Base-by-base conservation (phyloP, 208 protist genomes). In the Angomonas ambiguus region DNA sequence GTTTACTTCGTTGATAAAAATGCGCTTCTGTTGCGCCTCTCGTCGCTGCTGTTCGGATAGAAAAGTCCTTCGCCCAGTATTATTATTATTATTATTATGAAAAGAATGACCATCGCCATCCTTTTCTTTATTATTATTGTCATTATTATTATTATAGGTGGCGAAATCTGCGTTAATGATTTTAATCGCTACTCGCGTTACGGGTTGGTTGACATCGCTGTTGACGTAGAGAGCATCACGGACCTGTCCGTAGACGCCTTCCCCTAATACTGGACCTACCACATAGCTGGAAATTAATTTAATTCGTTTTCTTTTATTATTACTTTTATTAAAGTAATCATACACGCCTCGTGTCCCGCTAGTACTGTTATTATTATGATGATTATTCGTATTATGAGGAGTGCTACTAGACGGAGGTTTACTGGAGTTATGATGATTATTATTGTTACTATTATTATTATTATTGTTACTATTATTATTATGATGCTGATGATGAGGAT, bases 201-300 rank as follows among this genome's bases (percentile, higher is more conserved):
- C 74, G 18, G 65, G 53, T 13, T 63, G 53, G 51, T 71, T 74
- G 73, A 73, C 72, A 57, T 83, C 85, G 10, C 65, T 75, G 30
- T 71, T 84, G 20, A 82, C 74, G 67, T 90, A 74, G 58, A 95
- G 82, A 27, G 82, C 82, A 60, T 95, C 89, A 2, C 89, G 85
- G 38, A 95, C 86, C 1, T 80, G 79, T 25, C 86, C 83, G 69
- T 83, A 88, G 27, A 71, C 64, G 33, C 89, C 89, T 58, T 95
- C 89, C 0, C 89, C 89, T 10, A 92, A 71, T 20, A 95, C 65
- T 2, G 83, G 75, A 16, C 89, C 89, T 10, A 95, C 72, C 42
- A 95, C 81, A 71, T 95, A 95, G 65, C 77, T 74, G 48, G 79
- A 88, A 11, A 95, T 84, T 59, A 84, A 76, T 71, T 95, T 95